phyloP scores from a whole-genome alignment of 2,329 filamentous ascomycete genomes.

The Rhinocladiella mackenziei region DNA sequence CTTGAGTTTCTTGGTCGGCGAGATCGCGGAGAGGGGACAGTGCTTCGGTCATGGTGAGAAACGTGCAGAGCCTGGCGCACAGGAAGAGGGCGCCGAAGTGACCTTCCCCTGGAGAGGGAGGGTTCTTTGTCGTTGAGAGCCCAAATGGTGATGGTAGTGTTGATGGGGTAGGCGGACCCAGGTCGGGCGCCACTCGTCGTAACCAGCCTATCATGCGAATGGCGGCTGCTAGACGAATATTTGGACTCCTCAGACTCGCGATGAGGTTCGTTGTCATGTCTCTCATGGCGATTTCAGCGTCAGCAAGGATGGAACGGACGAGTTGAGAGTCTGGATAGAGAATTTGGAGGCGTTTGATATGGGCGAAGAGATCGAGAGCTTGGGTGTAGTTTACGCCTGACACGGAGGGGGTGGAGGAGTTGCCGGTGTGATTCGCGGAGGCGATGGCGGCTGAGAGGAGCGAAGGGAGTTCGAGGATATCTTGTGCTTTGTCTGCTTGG shows the following conservation, averaged over 20 bases:
- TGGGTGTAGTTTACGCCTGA: slow-evolving; percentile 71
- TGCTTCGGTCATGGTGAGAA: slow-evolving; percentile 75
- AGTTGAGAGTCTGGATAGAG: slow-evolving; percentile 77
- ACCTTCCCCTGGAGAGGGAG: slow-evolving; percentile 52
- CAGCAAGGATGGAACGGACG: slow-evolving; percentile 65
- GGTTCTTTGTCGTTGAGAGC: slow-evolving; percentile 27
- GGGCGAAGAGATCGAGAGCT: slow-evolving; percentile 86
- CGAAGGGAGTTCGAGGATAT: slow-evolving; percentile 84
- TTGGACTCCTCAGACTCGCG: slow-evolving; percentile 62
- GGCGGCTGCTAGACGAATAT: slow-evolving; percentile 80
- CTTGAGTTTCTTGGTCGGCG: slow-evolving; percentile 74
- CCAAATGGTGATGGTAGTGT: slow-evolving; percentile 4
- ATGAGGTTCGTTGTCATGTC: slow-evolving; percentile 84
- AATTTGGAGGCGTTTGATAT: slow-evolving; percentile 78
- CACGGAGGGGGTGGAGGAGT: slow-evolving; percentile 40
- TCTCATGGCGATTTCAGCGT: slow-evolving; percentile 84
- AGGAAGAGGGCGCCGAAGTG: slow-evolving; percentile 79
- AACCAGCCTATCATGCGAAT: slow-evolving; percentile 91
- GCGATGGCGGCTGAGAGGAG: slow-evolving; percentile 70
- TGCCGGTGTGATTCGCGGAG: slow-evolving; percentile 31
- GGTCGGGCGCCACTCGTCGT: slow-evolving; percentile 76
- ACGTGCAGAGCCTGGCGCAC: slow-evolving; percentile 74
- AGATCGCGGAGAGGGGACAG: slow-evolving; percentile 80
- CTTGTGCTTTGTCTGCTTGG: slow-evolving; percentile 84
- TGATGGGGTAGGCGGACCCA: slow-evolving; percentile 45